A percentile compares a stretch with the other conserved stretches of the same genome.
Conservation (phyloP, 805 yeast genomes). For the Metschnikowia orientalis region DNA sequence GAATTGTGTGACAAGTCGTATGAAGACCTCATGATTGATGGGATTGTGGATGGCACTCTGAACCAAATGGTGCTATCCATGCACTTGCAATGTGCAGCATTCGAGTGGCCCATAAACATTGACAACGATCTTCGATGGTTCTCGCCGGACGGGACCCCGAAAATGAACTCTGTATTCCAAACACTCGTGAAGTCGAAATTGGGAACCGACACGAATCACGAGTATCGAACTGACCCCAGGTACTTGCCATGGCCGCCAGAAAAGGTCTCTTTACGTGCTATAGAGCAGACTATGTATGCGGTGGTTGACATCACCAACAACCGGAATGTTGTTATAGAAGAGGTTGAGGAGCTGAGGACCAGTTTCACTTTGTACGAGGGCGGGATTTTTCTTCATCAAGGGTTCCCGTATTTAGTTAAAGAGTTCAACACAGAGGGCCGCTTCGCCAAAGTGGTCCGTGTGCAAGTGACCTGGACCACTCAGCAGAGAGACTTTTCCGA, state of each 20-base stretch:
- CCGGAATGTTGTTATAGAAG: slow-evolving; percentile 76
- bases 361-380: slow-evolving; percentile 89
- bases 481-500: slow-evolving; percentile 89
- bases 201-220: slow-evolving; percentile 28
- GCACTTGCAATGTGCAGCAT: slow-evolving; percentile 93
- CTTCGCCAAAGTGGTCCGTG: slow-evolving; percentile 81
- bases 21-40: slow-evolving; percentile 40
- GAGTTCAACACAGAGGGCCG: slow-evolving; percentile 78
- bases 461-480: slow-evolving; percentile 92
- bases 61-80: slow-evolving; percentile 56
- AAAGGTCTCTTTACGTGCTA: slow-evolving; percentile 73
- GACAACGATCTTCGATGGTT: slow-evolving; percentile 57
- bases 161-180: slow-evolving; percentile 17
- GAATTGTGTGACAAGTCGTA: slow-evolving; percentile 44
- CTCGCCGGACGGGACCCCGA: slow-evolving; percentile 27
- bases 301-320: slow-evolving; percentile 85
- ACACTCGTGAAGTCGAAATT: slow-evolving; percentile 37
- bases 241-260: slow-evolving; percentile 81
- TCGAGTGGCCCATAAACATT: slow-evolving; percentile 64
- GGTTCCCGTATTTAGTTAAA: slow-evolving; percentile 78
- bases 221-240: slow-evolving; percentile 34
- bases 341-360: slow-evolving; percentile 82
- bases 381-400: slow-evolving; percentile 92
- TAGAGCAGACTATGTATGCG: slow-evolving; percentile 77
- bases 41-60: slow-evolving; percentile 31